phyloP scores from a whole-genome alignment of 1,284 basidiomycete genomes.

The Microbotryum violaceum region DNA sequence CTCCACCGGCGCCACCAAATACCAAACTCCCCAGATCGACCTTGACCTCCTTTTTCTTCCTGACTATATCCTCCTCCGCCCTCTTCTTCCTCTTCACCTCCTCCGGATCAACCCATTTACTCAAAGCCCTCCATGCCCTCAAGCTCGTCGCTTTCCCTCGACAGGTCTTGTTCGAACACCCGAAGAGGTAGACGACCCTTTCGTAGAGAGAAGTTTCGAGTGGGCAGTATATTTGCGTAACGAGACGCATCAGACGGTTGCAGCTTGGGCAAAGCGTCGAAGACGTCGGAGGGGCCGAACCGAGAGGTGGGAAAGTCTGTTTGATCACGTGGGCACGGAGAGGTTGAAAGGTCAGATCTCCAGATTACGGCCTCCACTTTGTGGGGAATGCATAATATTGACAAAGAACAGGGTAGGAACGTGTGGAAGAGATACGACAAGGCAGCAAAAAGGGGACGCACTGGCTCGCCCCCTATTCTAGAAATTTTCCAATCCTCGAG shows the following conservation, averaged over 20 bases:
- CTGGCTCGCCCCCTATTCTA: constrained; percentile 26
- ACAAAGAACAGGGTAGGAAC: background rate
- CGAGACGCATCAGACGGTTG: constrained; percentile 60
- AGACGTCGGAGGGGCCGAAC: constrained; percentile 40
- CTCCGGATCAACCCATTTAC: constrained; percentile 17
- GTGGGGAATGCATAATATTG: background rate
- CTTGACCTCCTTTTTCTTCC: constrained; percentile 10
- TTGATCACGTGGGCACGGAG: background rate
- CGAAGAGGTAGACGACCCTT: constrained; percentile 70
- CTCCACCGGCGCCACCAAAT: constrained; percentile 16
- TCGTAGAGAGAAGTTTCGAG: constrained; percentile 72
- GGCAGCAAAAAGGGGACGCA: constrained; percentile 5
- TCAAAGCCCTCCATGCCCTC: constrained; percentile 21
- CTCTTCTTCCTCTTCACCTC: constrained; percentile 6
- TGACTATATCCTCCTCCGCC: constrained; percentile 7
- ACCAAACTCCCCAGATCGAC: constrained; percentile 26
- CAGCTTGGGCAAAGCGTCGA: constrained; percentile 56
- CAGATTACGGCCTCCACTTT: too few species aligned
- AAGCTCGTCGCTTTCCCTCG: constrained; percentile 59
- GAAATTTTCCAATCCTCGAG: constrained; percentile 22
- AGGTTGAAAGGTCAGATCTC: background rate
- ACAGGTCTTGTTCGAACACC: constrained; percentile 57
- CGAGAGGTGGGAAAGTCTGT: constrained; percentile 33
- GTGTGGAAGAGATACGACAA: background rate
- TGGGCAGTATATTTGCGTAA: constrained; percentile 77